These are phyloP conservation scores for Alternaria solani DNA, from an alignment of 2,329 filamentous ascomycete species.

Conservation along the genomic window DNA sequence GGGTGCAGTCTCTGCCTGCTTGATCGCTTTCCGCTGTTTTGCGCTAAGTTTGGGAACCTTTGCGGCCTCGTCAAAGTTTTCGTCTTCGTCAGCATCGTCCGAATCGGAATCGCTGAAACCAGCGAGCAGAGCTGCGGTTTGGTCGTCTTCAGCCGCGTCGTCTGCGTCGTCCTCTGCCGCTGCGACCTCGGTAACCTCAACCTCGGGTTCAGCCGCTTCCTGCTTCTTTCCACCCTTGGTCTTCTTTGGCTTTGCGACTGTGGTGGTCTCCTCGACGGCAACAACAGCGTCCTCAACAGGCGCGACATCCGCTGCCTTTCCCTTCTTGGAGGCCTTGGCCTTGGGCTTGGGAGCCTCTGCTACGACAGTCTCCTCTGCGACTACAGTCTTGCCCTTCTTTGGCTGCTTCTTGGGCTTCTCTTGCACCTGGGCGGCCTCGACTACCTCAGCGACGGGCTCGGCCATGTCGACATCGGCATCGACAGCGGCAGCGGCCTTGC, in stretches of 20 bases:
- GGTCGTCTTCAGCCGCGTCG: constrained; percentile 51
- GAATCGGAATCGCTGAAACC: constrained; percentile 59
- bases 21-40: constrained; percentile 53
- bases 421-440: constrained; percentile 15
- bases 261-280: constrained; percentile 12
- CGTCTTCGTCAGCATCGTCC: constrained; percentile 48
- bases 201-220: constrained; percentile 19
- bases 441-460: constrained; percentile 9
- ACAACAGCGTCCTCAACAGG: constrained; percentile 21
- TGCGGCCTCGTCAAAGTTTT: constrained; percentile 49
- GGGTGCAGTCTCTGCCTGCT: constrained; percentile 60
- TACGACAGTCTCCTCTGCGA: constrained; percentile 14
- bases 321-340: constrained; percentile 34
- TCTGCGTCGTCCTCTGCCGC: constrained; percentile 26
- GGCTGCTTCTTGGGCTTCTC: constrained; percentile 26
- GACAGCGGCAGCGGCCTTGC: constrained; percentile 26
- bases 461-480: constrained; percentile 7
- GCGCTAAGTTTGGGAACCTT: constrained; percentile 39
- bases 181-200: constrained; percentile 25
- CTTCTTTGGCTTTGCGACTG: constrained; percentile 32
- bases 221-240: constrained; percentile 25
- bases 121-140: constrained; percentile 60
- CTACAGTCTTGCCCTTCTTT: constrained; percentile 26
- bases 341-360: constrained; percentile 27
- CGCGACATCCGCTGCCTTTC: constrained; percentile 22